Conservation (phyloP, 1,139 yeast species). For the Debaryomyces udenii region DNA sequence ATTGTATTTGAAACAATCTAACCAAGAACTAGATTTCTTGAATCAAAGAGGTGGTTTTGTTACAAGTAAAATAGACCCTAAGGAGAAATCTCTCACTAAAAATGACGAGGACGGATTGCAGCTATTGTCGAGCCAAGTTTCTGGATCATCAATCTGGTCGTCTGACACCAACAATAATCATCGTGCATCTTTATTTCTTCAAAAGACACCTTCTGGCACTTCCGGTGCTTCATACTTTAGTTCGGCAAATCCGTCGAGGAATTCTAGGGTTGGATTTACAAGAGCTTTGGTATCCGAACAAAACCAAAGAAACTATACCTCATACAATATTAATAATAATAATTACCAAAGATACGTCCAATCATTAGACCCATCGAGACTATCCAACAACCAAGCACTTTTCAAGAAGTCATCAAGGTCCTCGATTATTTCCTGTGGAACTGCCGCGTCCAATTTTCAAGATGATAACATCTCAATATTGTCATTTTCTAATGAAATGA, state of each 20-base stretch:
- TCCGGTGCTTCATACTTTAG: slow-evolving; percentile 36
- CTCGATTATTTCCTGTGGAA: slow-evolving; percentile 38
- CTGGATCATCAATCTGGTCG: slow-evolving; percentile 45
- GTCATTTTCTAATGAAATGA: slow-evolving; percentile 39
- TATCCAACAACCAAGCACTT: slow-evolving; percentile 15
- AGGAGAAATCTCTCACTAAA: neutral
- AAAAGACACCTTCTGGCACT: slow-evolving; percentile 35
- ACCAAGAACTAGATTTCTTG: slow-evolving; percentile 10
- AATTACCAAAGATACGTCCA: slow-evolving; percentile 30
- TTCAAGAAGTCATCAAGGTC: slow-evolving; percentile 36
- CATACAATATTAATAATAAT: slow-evolving; percentile 19
- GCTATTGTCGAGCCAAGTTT: slow-evolving; percentile 32
- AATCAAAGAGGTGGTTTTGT: slow-evolving; percentile 13
- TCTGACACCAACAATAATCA: slow-evolving; percentile 33
- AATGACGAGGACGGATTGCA: slow-evolving; percentile 13
- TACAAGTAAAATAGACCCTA: neutral
- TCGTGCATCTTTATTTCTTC: slow-evolving; percentile 33
- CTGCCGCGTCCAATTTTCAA: slow-evolving; percentile 21
- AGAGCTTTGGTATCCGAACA: slow-evolving; percentile 44
- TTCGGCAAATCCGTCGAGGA: slow-evolving; percentile 15
- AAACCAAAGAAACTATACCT: slow-evolving; percentile 25
- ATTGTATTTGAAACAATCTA: slow-evolving; percentile 39
- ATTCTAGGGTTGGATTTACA: slow-evolving; percentile 44
- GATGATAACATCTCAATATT: slow-evolving; percentile 44
- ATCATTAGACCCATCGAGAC: slow-evolving; percentile 27